phyloP scores from a whole-genome alignment of 192 early-diverging fungal species.

The Coemansia sp. region DNA sequence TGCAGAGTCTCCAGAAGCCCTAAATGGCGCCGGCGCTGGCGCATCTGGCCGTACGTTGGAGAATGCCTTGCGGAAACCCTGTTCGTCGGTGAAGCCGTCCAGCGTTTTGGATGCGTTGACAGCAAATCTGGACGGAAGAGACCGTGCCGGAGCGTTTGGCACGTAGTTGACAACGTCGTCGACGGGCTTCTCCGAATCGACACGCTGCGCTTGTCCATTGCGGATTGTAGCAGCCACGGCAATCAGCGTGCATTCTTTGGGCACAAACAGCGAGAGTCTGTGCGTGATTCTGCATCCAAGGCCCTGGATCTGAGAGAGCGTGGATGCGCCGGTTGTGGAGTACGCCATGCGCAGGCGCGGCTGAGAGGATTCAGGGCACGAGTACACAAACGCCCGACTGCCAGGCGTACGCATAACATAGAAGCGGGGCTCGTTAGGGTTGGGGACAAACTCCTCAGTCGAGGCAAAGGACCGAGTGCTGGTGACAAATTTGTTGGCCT shows the following conservation, averaged over 20 bases:
- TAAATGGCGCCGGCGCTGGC: conserved; percentile 40
- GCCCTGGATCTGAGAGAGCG: conserved; percentile 44
- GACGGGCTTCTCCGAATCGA: conserved; percentile 35
- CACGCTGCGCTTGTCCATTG: conserved; percentile 45
- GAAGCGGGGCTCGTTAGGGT: conserved; percentile 49
- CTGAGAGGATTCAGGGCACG: conserved; percentile 46
- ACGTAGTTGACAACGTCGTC: conserved; percentile 49
- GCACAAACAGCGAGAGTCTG: conserved; percentile 38
- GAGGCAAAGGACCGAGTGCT: conserved; percentile 29
- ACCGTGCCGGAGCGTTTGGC: conserved; percentile 36
- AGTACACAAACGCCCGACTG: conserved; percentile 52
- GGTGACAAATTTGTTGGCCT: conserved; percentile 34
- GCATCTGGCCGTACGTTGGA: conserved; percentile 38
- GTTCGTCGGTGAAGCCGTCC: conserved; percentile 47
- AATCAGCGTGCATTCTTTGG: conserved; percentile 49
- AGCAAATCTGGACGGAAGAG: conserved; percentile 44
- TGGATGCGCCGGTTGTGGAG: conserved; percentile 41
- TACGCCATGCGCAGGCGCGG: conserved; percentile 58
- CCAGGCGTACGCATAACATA: conserved; percentile 52
- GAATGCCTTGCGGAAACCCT: conserved; percentile 50
- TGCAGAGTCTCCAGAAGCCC: neutral
- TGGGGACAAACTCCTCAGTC: conserved; percentile 39
- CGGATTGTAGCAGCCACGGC: conserved; percentile 47
- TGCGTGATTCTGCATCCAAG: conserved; percentile 45
- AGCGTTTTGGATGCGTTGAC: conserved; percentile 29